phyloP scores from a whole-genome alignment of 768 basidiomycete genomes.

The Galerina marginata region DNA sequence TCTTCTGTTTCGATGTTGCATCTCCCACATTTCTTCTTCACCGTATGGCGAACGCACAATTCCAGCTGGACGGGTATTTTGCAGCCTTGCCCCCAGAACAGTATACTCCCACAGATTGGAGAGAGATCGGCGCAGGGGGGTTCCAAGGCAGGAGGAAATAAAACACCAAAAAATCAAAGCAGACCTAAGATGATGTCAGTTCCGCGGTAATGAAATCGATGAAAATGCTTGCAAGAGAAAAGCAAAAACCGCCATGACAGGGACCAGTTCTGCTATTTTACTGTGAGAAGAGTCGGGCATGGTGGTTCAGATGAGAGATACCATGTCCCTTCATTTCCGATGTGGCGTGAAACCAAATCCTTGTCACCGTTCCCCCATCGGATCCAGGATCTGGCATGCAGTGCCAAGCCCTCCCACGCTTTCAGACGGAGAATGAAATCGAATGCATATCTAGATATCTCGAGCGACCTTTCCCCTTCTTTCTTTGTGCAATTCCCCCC shows the following conservation, averaged over 20 bases:
- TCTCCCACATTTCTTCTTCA: constrained; percentile 64
- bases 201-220: background rate
- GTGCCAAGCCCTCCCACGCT: background rate
- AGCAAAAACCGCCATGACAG: constrained; percentile 51
- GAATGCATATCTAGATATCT: too few species aligned
- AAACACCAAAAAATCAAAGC: constrained; percentile 67
- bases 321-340: background rate
- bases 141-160: constrained; percentile 70
- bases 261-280: constrained; percentile 38
- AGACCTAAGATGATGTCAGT: constrained; percentile 23
- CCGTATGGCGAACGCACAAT: constrained; percentile 44
- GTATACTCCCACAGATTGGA: constrained; percentile 54
- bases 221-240: constrained; percentile 49
- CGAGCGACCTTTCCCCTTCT: background rate
- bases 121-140: constrained; percentile 48
- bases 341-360: constrained; percentile 19
- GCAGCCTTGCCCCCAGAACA: constrained; percentile 44
- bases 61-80: constrained; percentile 22
- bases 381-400: background rate
- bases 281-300: constrained; percentile 14
- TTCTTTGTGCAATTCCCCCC: background rate
- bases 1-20: constrained; percentile 43
- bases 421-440: constrained; percentile 30
- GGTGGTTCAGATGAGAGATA: constrained; percentile 8
- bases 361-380: constrained; percentile 17